These are phyloP conservation scores for Gracilariopsis chorda DNA, from an alignment of 23 red algal genomes.

Conservation along the genomic window DNA sequence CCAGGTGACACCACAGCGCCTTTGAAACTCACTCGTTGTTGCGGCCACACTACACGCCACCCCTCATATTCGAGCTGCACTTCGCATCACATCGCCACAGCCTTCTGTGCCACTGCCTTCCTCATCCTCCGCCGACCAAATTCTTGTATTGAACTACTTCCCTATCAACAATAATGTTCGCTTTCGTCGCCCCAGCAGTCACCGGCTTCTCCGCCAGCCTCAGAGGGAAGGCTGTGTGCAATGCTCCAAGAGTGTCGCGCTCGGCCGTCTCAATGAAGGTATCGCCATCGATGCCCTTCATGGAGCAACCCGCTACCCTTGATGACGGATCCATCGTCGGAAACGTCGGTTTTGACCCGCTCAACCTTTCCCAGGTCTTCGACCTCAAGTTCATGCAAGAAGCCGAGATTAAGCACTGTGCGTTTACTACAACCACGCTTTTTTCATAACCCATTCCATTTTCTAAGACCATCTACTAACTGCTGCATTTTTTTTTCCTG, in stretches of 20 bases:
- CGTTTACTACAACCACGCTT: background rate
- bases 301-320: slow-evolving; percentile 70
- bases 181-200: slow-evolving; percentile 50
- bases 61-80: background rate
- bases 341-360: slow-evolving; percentile 91
- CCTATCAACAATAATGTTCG: background rate
- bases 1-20: no score
- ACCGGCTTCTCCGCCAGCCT: slow-evolving; percentile 35
- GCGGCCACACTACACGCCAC: no score
- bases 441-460: no score
- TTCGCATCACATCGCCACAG: background rate
- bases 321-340: slow-evolving; percentile 73
- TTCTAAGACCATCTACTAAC: no score
- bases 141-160: background rate
- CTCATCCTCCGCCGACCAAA: background rate
- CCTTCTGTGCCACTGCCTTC: background rate
- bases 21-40: no score
- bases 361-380: slow-evolving; percentile 71
- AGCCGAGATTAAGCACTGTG: slow-evolving; percentile 91
- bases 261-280: slow-evolving; percentile 50
- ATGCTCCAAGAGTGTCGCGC: background rate
- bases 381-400: slow-evolving; percentile 91
- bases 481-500: background rate
- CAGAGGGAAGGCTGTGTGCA: background rate
- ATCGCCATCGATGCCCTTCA: slow-evolving; percentile 81